Evolutionary conservation across 1,284 basidiomycete genomes (phyloP).

Genomic region (Heimioporus retisporus): DNA sequence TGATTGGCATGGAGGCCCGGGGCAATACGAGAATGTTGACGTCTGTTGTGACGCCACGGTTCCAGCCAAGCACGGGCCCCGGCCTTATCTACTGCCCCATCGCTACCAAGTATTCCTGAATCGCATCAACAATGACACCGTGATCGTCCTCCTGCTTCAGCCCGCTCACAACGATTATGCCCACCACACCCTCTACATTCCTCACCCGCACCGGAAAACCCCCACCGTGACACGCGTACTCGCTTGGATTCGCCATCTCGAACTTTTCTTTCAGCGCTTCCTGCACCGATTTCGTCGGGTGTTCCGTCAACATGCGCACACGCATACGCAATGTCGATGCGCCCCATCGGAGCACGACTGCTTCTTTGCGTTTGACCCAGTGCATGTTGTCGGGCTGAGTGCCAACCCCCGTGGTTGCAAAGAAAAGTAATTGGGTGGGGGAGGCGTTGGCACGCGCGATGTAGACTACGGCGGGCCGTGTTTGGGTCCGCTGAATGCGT

Average conservation of each 20-base stretch:
- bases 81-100: too few relatives aligned
- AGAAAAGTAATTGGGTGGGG: slow-evolving; percentile 37
- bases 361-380: slow-evolving; percentile 50
- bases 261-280: slow-evolving; percentile 15
- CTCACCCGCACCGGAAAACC: slow-evolving; percentile 47
- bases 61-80: too few relatives aligned
- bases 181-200: slow-evolving; percentile 40
- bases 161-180: slow-evolving; percentile 43
- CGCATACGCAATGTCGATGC: slow-evolving; percentile 22
- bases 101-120: slow-evolving; percentile 40
- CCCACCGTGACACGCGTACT: slow-evolving; percentile 46
- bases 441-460: slow-evolving; percentile 41
- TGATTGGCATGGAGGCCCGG: too few relatives aligned
- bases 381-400: slow-evolving; percentile 46
- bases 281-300: neutral
- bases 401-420: slow-evolving; percentile 40
- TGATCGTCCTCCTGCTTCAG: slow-evolving; percentile 46
- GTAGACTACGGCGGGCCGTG: slow-evolving; percentile 27
- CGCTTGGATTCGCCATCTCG: slow-evolving; percentile 29
- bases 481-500: slow-evolving; percentile 27
- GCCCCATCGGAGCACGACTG: slow-evolving; percentile 46
- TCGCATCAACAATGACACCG: slow-evolving; percentile 43
- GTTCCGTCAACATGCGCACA: slow-evolving; percentile 4
- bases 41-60: too few relatives aligned
- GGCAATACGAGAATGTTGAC: too few relatives aligned